A percentile compares a stretch with the other conserved stretches of the same genome.
Conservation (phyloP, 208 protist species). For the Leishmania amazonensis region DNA sequence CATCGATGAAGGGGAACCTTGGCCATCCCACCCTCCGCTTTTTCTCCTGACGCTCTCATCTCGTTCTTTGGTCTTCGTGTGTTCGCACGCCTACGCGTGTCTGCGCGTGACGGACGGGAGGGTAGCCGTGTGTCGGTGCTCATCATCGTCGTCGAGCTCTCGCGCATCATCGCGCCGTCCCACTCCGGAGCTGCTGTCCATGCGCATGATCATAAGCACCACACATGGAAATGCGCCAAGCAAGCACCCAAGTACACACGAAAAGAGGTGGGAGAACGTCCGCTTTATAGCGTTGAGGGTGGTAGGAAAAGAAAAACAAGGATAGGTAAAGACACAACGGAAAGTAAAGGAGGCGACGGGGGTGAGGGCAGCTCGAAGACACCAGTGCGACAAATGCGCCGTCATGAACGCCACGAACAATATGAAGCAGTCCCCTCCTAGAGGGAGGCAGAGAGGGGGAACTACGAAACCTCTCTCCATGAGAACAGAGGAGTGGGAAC, state of each 20-base stretch:
- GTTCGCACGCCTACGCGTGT: neutral
- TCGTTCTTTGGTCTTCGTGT: neutral
- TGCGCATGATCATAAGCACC: neutral
- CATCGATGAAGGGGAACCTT: neutral
- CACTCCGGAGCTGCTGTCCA: neutral
- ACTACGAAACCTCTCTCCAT: neutral
- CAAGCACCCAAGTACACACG: neutral
- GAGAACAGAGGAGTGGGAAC: neutral
- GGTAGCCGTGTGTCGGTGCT: neutral
- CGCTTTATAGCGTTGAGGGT: neutral
- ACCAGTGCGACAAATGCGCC: neutral
- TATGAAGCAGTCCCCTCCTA: neutral
- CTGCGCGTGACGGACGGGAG: neutral
- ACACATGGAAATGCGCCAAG: neutral
- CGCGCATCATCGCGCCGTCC: neutral
- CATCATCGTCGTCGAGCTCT: neutral
- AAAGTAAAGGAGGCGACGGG: neutral
- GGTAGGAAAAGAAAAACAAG: neutral
- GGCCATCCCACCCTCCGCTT: neutral
- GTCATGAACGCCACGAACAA: neutral
- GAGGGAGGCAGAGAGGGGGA: neutral
- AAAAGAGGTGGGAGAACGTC: neutral
- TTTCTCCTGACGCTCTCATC: neutral
- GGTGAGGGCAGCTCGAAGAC: neutral
- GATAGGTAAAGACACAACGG: neutral